Conservation (phyloP, 441 rosid species). For the Metrosideros polymorpha region DNA sequence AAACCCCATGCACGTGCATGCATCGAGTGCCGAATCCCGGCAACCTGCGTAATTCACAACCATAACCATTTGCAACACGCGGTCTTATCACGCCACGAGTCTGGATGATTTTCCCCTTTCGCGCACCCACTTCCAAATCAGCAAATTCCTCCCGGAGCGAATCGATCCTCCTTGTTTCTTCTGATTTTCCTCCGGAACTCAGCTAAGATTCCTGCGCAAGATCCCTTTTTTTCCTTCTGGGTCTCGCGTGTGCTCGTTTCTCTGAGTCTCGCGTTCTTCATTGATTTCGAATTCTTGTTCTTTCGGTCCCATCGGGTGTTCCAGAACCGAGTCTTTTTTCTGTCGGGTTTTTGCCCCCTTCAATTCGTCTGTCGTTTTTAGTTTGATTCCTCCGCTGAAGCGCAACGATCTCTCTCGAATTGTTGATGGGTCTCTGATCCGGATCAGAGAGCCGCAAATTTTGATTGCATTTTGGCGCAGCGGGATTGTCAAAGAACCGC, state of each 20-base stretch:
- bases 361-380: neutral
- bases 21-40: neutral
- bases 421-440: neutral
- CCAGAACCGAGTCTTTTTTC: neutral
- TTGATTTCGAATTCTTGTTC: neutral
- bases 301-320: neutral
- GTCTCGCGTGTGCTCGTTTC: neutral
- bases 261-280: neutral
- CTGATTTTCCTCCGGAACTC: neutral
- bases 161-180: neutral
- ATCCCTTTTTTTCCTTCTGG: neutral
- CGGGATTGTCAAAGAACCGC: constrained; percentile 8
- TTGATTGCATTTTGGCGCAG: neutral
- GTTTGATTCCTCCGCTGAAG: neutral
- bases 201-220: neutral
- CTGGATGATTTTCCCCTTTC: neutral
- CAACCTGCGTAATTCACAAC: neutral
- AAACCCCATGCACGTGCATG: neutral
- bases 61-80: neutral
- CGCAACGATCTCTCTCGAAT: neutral
- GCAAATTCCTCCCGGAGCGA: neutral
- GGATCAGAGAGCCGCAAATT: neutral
- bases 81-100: neutral
- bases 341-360: neutral
- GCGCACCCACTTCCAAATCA: neutral